Percentiles rank a stretch among this genome's conserved stretches.
Conservation (phyloP, 202 grass and related monocot genomes). For the Eragrostis tef region DNA sequence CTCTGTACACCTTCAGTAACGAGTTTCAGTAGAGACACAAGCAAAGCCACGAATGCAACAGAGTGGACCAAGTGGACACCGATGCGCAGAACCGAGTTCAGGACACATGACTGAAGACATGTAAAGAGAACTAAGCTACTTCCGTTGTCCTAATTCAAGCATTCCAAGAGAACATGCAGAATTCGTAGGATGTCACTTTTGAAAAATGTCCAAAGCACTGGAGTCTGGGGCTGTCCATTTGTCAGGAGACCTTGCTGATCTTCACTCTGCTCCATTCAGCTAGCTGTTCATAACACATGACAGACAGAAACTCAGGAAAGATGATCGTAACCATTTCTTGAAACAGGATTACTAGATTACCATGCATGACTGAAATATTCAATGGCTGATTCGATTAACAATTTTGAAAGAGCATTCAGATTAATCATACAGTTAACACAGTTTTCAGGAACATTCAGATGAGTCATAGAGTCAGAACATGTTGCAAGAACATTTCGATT, state of each 20-base stretch:
- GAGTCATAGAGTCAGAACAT: not conserved
- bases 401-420: not conserved
- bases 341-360: not conserved
- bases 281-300: slow-evolving; percentile 14
- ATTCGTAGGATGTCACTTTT: not conserved
- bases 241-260: slow-evolving; percentile 10
- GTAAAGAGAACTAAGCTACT: not conserved
- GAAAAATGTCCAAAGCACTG: not conserved
- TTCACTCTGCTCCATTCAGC: slow-evolving; percentile 18
- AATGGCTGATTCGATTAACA: not conserved
- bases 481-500: not conserved
- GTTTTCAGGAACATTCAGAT: not conserved
- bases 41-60: slow-evolving; percentile 10
- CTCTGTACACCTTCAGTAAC: slow-evolving; percentile 25
- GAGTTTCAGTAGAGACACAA: slow-evolving; percentile 18
- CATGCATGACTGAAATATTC: not conserved
- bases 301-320: not conserved
- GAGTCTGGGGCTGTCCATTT: not conserved
- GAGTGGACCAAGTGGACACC: not conserved
- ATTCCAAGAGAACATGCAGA: not conserved
- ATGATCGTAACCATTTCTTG: not conserved
- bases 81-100: not conserved
- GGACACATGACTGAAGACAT: not conserved
- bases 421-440: not conserved
- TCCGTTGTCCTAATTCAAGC: not conserved